Conservation (phyloP, 352 stramenopile species). For the Phytophthora ramorum region DNA sequence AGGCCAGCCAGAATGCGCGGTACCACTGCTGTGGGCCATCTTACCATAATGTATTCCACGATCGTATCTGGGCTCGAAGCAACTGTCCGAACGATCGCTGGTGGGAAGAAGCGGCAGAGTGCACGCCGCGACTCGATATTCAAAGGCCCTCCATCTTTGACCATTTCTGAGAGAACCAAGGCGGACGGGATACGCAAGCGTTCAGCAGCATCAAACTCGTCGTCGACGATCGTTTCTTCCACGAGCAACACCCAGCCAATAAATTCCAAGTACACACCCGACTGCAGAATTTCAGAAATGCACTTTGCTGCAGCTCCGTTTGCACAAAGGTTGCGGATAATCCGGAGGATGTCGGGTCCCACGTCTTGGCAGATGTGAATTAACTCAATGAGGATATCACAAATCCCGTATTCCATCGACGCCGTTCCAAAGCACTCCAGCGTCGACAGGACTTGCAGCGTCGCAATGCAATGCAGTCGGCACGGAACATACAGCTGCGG, state of each 20-base stretch:
- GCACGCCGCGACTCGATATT: slow-evolving; percentile 59
- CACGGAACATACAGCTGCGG: slow-evolving; percentile 70
- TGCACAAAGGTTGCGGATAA: slow-evolving; percentile 77
- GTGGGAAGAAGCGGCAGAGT: slow-evolving; percentile 78
- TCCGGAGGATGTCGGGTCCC: slow-evolving; percentile 55
- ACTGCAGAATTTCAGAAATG: slow-evolving; percentile 71
- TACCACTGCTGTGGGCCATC: background rate
- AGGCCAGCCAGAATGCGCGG: background rate
- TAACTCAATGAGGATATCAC: slow-evolving; percentile 82
- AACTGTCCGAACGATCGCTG: slow-evolving; percentile 65
- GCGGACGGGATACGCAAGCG: slow-evolving; percentile 64
- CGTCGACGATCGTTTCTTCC: slow-evolving; percentile 67
- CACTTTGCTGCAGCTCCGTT: slow-evolving; percentile 53
- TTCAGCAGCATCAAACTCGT: slow-evolving; percentile 65
- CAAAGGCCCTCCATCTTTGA: slow-evolving; percentile 45
- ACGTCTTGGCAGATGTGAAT: slow-evolving; percentile 67
- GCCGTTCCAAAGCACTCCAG: slow-evolving; percentile 59
- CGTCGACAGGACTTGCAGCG: slow-evolving; percentile 63
- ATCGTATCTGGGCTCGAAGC: slow-evolving; percentile 57
- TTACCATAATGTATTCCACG: slow-evolving; percentile 68
- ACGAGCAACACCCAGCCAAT: slow-evolving; percentile 78
- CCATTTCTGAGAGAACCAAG: slow-evolving; percentile 73
- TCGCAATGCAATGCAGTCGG: slow-evolving; percentile 64
- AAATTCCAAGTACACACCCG: slow-evolving; percentile 79
- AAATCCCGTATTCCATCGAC: slow-evolving; percentile 67